Percentiles rank a stretch among this genome's conserved stretches.
phyloP scores from a whole-genome alignment of 257 asterid genomes.

The Salvia miltiorrhiza region DNA sequence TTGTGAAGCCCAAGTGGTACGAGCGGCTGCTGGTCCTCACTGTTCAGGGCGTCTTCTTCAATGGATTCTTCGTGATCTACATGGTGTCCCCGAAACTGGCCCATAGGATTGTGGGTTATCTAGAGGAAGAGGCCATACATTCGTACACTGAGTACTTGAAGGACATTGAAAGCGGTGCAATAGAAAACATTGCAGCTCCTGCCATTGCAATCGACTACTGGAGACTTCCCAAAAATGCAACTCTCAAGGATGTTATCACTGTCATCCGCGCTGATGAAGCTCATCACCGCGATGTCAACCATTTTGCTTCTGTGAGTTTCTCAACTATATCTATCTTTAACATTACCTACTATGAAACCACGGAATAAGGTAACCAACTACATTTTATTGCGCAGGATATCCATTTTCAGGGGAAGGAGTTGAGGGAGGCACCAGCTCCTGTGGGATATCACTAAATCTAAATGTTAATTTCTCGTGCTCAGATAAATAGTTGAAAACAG shows the following conservation, averaged over 20 bases:
- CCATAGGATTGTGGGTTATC: constrained; percentile 88
- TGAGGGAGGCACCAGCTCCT: constrained; percentile 84
- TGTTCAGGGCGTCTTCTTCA: constrained; percentile 91
- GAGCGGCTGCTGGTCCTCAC: constrained; percentile 76
- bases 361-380: neutral
- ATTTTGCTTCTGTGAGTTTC: constrained; percentile 85
- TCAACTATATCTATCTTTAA: neutral
- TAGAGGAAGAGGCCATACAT: constrained; percentile 94
- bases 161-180: constrained; percentile 69
- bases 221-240: constrained; percentile 79
- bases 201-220: constrained; percentile 93
- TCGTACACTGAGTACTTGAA: constrained; percentile 76
- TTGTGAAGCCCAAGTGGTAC: constrained; percentile 86
- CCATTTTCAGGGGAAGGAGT: constrained; percentile 77
- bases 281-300: constrained; percentile 97
- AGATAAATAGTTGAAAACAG: neutral
- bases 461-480: neutral
- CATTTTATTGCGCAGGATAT: constrained; percentile 58
- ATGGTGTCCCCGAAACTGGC: constrained; percentile 76
- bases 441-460: constrained; percentile 56
- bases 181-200: constrained; percentile 73
- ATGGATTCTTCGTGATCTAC: constrained; percentile 71
- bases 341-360: neutral
- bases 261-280: constrained; percentile 97
- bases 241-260: constrained; percentile 67